Evolutionary conservation across 2,329 filamentous ascomycete genomes (phyloP), one percentile per base, ranked within the genome.

Genomic region (Cytospora piceae): DNA sequence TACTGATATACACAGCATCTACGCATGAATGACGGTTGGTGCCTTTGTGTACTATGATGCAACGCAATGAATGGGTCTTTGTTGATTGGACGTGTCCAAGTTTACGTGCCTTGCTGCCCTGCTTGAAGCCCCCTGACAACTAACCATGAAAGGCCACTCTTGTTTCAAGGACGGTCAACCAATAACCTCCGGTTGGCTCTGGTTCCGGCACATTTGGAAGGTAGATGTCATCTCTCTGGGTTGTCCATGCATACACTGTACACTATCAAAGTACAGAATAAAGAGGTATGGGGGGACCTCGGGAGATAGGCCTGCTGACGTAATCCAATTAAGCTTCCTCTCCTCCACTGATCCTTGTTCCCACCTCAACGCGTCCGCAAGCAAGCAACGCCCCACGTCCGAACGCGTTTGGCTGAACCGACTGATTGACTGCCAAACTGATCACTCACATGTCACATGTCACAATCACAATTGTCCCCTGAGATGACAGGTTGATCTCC

Each of bases 61-160:
- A 39, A 60, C 31, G 51, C 58, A 49, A 29, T 29, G 14, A 37
- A 51, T 20, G 29, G 51, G 27, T 42, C 54, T 39, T 49, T 58
- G 57, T 52, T 49, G 53, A 49, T 60, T 51, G 60, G 61, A 24
- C 46, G n/a, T 24, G n/a, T 49, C 11, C 42, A n/a, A 24, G 24
- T 7, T 12, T 14, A 24, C 15, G 17, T 49, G 46, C n/a, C 46
- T n/a, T 49, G 34, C 12, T 37, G 12, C 46, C 46, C 15, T 49
- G 46, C n/a, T 49, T 24, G 46, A 49, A 8, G 46, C 46, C 46
- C 46, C 22, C 12, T 7, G 15, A 3, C 20, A 49, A n/a, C 46
- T 22, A 7, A 8, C 4, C 7, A 7, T 49, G 46, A 49, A 49
- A 49, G 46, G 20, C 46, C 22, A 24, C 17, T 49, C 46, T 7